These are phyloP conservation scores for Uronychia binucleata DNA, from an alignment of 73 alveolate species.

Conservation along the genomic window DNA sequence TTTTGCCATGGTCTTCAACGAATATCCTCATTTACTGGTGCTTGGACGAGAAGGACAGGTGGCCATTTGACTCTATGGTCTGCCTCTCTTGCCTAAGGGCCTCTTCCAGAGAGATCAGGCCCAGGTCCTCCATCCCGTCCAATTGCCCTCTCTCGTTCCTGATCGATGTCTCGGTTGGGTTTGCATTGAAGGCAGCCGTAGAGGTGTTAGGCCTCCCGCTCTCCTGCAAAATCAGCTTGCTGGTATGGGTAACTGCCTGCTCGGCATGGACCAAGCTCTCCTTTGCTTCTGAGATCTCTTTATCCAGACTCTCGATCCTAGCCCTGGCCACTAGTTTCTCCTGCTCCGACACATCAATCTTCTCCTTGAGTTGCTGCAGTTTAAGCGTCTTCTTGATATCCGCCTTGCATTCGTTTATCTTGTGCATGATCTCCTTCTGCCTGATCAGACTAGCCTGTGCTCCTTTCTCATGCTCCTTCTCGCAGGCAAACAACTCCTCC, in stretches of 20 bases:
- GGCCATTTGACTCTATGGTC: no score
- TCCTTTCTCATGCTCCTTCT: neutral
- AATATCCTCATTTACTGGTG: no score
- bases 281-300: neutral
- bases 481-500: neutral
- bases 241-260: neutral
- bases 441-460: neutral
- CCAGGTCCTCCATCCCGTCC: no score
- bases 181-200: no score
- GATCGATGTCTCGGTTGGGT: no score
- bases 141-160: no score
- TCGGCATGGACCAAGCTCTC: constrained; percentile 7
- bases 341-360: neutral
- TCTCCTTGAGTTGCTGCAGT: neutral
- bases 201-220: no score
- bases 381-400: neutral
- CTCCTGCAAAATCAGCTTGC: neutral
- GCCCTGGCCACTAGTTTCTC: neutral
- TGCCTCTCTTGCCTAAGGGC: no score
- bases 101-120: no score
- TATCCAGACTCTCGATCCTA: neutral
- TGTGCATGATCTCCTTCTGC: neutral
- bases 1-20: no score
- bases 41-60: no score
- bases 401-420: neutral